These are phyloP conservation scores for Jatropha podagrica DNA, from an alignment of 441 rosid species.

Conservation along the genomic window DNA sequence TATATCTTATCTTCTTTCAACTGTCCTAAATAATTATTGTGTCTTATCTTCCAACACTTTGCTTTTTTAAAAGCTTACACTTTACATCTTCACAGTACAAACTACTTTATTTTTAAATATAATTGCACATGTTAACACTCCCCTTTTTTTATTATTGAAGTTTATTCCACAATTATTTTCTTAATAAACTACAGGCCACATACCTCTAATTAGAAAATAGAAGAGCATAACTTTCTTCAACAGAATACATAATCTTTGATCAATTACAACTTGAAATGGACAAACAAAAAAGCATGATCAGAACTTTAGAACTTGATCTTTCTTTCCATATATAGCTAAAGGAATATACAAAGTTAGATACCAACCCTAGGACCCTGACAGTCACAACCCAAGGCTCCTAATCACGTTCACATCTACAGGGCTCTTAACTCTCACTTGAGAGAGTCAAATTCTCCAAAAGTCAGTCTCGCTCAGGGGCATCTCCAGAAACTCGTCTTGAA, in stretches of 20 bases:
- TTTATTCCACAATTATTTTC: too few relatives aligned
- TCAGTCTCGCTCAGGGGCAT: conserved; percentile 87
- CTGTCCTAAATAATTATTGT: too few relatives aligned
- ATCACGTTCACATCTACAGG: neutral
- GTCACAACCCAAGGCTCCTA: conserved; percentile 4
- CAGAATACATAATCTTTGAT: conserved; percentile 3
- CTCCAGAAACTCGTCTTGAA: conserved; percentile 59
- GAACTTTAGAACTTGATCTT: conserved; percentile 34
- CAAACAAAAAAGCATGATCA: conserved; percentile 16
- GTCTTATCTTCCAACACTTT: too few relatives aligned
- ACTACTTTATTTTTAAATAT: too few relatives aligned
- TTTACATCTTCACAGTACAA: too few relatives aligned
- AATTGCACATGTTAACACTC: too few relatives aligned
- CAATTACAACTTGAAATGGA: conserved; percentile 13
- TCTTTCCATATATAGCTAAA: conserved; percentile 24
- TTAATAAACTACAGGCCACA: too few relatives aligned
- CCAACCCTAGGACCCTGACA: conserved; percentile 16
- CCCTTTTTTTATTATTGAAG: too few relatives aligned
- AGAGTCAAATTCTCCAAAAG: neutral
- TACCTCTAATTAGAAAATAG: too few relatives aligned
- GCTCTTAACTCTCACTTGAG: neutral
- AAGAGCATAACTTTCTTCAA: neutral
- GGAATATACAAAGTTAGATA: conserved; percentile 37
- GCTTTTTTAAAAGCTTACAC: too few relatives aligned
- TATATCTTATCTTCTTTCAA: too few relatives aligned